phyloP scores from a whole-genome alignment of 495 filamentous ascomycete genomes.

The Schizothecium vesticola region DNA sequence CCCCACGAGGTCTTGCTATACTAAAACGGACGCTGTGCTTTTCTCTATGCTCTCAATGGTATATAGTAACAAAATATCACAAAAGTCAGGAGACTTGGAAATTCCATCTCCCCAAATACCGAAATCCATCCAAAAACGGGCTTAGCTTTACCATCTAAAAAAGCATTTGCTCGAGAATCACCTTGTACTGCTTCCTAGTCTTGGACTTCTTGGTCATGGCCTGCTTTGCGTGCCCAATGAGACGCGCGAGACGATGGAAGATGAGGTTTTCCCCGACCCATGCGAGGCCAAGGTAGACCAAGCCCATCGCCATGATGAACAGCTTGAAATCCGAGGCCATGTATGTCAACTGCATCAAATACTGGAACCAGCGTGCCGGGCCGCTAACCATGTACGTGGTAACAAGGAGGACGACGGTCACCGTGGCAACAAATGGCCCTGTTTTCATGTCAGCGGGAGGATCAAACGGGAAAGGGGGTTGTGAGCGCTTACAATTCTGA shows the following conservation, averaged over 20 bases:
- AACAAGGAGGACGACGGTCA: slow-evolving; percentile 59
- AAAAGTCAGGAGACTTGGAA: not conserved
- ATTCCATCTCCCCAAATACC: not conserved
- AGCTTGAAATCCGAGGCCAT: slow-evolving; percentile 66
- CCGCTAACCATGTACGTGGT: slow-evolving; percentile 71
- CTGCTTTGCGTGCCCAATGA: slow-evolving; percentile 55
- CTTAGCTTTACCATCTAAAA: not conserved
- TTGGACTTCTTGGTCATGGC: slow-evolving; percentile 56
- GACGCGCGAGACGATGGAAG: slow-evolving; percentile 64
- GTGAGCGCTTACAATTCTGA: slow-evolving; percentile 60
- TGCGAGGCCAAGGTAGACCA: slow-evolving; percentile 58
- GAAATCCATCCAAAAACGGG: not conserved
- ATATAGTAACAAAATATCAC: not conserved
- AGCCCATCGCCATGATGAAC: slow-evolving; percentile 62
- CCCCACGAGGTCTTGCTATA: not conserved
- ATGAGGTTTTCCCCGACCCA: slow-evolving; percentile 66
- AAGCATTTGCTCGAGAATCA: slow-evolving; percentile 68
- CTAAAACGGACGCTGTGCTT: not conserved
- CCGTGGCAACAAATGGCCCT: slow-evolving; percentile 80
- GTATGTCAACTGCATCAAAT: slow-evolving; percentile 79
- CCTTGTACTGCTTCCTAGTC: slow-evolving; percentile 82
- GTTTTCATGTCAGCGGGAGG: not conserved
- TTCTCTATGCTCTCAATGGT: not conserved
- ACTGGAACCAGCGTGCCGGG: slow-evolving; percentile 59
- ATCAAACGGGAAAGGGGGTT: not conserved